Evolutionary conservation across 306 rosid species (phyloP).

Genomic region (Quercus robur): DNA sequence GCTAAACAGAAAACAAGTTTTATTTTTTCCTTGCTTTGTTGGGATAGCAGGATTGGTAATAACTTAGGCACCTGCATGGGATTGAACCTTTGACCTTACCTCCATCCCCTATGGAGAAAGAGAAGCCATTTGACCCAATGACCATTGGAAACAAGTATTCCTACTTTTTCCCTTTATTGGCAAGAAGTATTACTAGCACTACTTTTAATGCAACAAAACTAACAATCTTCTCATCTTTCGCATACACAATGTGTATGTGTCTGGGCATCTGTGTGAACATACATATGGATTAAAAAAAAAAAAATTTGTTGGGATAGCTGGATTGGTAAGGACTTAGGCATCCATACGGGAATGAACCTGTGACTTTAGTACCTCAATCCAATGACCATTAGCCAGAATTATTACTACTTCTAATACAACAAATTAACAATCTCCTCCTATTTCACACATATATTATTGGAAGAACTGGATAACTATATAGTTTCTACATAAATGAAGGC

Average conservation of each 20-base stretch:
- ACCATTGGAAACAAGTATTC: not conserved
- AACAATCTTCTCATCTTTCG: not conserved
- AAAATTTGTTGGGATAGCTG: not conserved
- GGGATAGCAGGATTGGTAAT: not conserved
- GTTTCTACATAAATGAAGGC: no score
- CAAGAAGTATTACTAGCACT: not conserved
- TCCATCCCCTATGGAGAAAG: not conserved
- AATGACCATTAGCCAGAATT: not conserved
- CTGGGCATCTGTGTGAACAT: no score
- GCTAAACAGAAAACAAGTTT: not conserved
- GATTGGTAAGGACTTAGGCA: not conserved
- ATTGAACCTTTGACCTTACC: not conserved
- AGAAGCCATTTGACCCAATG: not conserved
- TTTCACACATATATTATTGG: not conserved
- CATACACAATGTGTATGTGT: not conserved
- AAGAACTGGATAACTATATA: no score
- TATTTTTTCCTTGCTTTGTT: not conserved
- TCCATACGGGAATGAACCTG: not conserved
- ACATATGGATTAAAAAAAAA: no score
- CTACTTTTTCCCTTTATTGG: not conserved
- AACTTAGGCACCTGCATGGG: not conserved
- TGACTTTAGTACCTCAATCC: not conserved
- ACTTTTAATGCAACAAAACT: not conserved
- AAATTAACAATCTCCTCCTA: no score
- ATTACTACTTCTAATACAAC: not conserved